Evolutionary conservation across 306 rosid species (phyloP).

Genomic region (Alnus rubra): DNA sequence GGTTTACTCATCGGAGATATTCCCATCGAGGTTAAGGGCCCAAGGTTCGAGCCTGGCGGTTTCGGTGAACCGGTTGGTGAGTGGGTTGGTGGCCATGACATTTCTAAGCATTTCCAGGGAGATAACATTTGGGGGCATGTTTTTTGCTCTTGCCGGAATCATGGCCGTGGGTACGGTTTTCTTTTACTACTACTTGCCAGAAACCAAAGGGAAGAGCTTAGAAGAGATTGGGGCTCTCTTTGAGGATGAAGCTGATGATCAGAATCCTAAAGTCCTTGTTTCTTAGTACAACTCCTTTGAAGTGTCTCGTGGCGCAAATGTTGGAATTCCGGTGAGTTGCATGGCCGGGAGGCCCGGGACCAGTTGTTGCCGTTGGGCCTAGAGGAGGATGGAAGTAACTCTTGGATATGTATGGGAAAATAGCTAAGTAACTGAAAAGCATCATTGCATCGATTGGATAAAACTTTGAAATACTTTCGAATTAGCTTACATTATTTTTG

Average conservation of each 20-base stretch:
- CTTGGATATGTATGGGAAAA: no score
- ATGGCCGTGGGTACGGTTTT: conserved; percentile 54
- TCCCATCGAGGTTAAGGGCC: conserved; percentile 61
- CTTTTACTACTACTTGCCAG: conserved; percentile 51
- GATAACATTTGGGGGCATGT: conserved; percentile 61
- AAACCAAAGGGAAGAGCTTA: conserved; percentile 78
- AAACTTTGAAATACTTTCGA: no score
- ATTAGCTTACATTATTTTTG: no score
- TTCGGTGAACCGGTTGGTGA: conserved; percentile 67
- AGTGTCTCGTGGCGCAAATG: neutral
- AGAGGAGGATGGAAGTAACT: neutral
- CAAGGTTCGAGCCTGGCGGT: conserved; percentile 78
- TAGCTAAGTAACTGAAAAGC: no score
- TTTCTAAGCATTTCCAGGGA: conserved; percentile 53
- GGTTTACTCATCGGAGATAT: conserved; percentile 80
- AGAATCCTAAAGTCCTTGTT: conserved; percentile 19
- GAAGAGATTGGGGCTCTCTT: conserved; percentile 74
- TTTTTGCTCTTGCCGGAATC: conserved; percentile 54
- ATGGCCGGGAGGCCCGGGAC: no score
- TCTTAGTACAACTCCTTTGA: neutral
- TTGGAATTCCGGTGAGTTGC: no score
- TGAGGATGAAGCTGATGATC: conserved; percentile 39
- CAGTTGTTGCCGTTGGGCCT: no score
- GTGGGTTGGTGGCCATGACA: conserved; percentile 74
- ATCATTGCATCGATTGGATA: no score